These are phyloP conservation scores for Pythium biforme DNA, from an alignment of 352 stramenopile species.

Conservation along the genomic window DNA sequence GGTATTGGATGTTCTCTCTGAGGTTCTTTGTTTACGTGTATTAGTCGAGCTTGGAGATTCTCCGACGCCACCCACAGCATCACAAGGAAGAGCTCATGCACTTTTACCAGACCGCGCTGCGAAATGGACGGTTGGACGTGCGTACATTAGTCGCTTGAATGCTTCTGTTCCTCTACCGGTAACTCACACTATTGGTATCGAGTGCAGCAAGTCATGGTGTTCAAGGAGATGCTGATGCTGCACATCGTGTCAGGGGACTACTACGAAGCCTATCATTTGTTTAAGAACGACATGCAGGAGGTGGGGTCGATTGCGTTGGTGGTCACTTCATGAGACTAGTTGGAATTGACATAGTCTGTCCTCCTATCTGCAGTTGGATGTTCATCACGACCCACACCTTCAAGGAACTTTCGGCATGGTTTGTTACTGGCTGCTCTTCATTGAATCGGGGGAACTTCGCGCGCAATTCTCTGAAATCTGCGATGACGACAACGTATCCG, in stretches of 20 bases:
- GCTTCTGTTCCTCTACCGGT: neutral
- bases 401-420: constrained; percentile 73
- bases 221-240: constrained; percentile 76
- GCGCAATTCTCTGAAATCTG: constrained; percentile 37
- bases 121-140: constrained; percentile 51
- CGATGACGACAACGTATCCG: constrained; percentile 31
- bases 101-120: constrained; percentile 55
- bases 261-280: constrained; percentile 77
- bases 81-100: constrained; percentile 46
- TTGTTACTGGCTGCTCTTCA: constrained; percentile 83
- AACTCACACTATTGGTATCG: neutral
- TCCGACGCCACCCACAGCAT: constrained; percentile 52
- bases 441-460: constrained; percentile 70
- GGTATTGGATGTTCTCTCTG: neutral
- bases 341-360: neutral
- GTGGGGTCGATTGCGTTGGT: constrained; percentile 25
- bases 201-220: constrained; percentile 54
- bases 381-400: constrained; percentile 57
- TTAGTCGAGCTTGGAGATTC: constrained; percentile 77
- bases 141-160: neutral
- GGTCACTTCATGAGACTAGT: neutral
- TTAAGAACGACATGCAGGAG: constrained; percentile 70
- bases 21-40: neutral
- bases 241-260: constrained; percentile 71
- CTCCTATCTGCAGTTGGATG: constrained; percentile 30